Conservation (phyloP, 345 rosid genomes). For the Citrus trifoliata region DNA sequence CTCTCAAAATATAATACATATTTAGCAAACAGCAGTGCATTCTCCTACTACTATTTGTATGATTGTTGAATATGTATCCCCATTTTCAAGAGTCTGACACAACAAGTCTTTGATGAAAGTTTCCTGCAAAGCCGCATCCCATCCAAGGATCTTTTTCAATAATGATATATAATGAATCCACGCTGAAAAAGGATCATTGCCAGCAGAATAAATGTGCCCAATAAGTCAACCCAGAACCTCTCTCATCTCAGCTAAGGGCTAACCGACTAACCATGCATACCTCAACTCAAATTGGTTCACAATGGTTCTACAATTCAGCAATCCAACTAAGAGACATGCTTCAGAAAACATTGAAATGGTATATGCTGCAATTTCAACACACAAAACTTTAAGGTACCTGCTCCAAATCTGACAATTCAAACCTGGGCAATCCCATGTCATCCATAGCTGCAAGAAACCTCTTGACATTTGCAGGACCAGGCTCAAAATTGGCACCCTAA, state of each 20-base stretch:
- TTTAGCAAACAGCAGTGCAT: neutral
- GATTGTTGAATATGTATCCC: neutral
- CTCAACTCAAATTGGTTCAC: neutral
- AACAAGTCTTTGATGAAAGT: neutral
- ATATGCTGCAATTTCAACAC: neutral
- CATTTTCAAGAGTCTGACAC: neutral
- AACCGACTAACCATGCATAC: neutral
- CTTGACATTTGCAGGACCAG: conserved; percentile 38
- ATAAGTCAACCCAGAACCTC: neutral
- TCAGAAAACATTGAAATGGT: neutral
- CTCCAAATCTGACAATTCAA: conserved; percentile 57
- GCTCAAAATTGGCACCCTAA: conserved; percentile 41
- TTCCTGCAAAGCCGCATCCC: neutral
- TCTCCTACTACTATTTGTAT: neutral
- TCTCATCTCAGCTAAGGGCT: neutral
- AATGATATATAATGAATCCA: neutral
- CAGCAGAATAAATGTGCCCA: neutral
- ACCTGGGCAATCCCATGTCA: conserved; percentile 65
- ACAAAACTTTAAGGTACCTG: conserved; percentile 35
- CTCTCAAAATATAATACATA: neutral
- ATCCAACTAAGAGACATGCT: neutral
- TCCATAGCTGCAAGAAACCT: conserved; percentile 62
- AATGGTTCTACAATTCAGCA: neutral
- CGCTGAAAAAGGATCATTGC: neutral
- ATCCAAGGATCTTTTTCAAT: neutral